Base-by-base conservation (phyloP, 2,329 filamentous ascomycete species). In the Arthroderma sp. region DNA sequence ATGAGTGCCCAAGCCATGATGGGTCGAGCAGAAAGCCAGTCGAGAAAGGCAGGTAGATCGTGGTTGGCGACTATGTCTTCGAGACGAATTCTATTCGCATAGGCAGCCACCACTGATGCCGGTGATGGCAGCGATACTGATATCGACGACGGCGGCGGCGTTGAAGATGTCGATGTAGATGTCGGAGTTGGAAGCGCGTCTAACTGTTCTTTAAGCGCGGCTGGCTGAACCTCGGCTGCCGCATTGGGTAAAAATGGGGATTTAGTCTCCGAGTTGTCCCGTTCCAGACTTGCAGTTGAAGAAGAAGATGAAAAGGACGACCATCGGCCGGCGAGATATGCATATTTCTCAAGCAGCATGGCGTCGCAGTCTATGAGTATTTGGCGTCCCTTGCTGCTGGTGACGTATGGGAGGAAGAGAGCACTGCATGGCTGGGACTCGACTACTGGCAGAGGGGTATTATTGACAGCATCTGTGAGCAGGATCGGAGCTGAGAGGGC, bases 11-110 rank as follows among this genome's bases (percentile, higher is more conserved):
- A 57, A 1, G 57, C 37, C 52, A 57, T 54, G 23, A 58, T 28
- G n/a, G 59, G 59, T 11, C 49, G 53, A 8, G 38, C 59, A 21
- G 47, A 56, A 9, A 59, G 31, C 47, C 47, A 54, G 35, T 38
- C 52, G 6, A 41, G 28, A 15, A 54, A 41, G 11, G 23, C 52
- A 11, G 54, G 23, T 17, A 56, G 23, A 31, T 38, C 35, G 33
- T 25, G 54, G 17, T 25, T 38, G 31, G 52, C 33, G 17, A 54
- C 19, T 8, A 51, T 33, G 28, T 51, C 47, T 19, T 51, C 47
- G n/a, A 51, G 47, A 2, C 28, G 47, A n/a, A 51, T 33, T 19
- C 28, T 51, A 31, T 33, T 17, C 7, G 47, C 28, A 19, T 51
- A 51, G 23, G 47, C 28, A 33, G 15, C 25, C 25, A 19, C 15